Percentiles rank a stretch among this genome's conserved stretches.
Evolutionary conservation across 805 yeast genomes (phyloP).

Genomic region (Myxozyma nipponensis): DNA sequence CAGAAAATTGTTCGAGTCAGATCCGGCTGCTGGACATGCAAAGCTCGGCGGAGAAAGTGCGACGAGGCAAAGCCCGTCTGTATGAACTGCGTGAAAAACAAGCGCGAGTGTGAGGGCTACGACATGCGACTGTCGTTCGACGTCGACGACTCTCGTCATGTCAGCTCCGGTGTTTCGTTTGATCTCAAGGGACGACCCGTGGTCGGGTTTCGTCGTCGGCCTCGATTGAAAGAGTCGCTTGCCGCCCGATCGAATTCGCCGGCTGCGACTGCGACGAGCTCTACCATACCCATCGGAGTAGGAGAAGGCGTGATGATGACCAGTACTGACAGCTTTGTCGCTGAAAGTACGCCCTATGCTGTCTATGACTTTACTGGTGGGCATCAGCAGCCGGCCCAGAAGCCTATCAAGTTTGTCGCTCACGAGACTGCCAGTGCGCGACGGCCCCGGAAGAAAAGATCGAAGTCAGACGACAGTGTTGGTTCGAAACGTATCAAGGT

Average conservation of each 20-base stretch:
- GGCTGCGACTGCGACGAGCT: neutral
- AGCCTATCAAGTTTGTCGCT: conserved; percentile 23
- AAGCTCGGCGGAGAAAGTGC: conserved; percentile 63
- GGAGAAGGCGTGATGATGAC: neutral
- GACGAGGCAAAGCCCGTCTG: conserved; percentile 63
- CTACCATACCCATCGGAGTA: neutral
- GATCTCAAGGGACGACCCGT: conserved; percentile 25
- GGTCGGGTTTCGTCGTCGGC: conserved; percentile 27
- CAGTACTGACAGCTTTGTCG: neutral
- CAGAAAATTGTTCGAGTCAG: conserved; percentile 31
- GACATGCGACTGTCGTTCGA: conserved; percentile 27
- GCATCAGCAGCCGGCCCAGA: conserved; percentile 1
- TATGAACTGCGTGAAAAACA: conserved; percentile 40
- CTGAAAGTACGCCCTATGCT: neutral
- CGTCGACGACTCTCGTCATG: conserved; percentile 28
- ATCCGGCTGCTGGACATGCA: conserved; percentile 58
- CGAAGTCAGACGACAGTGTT: neutral
- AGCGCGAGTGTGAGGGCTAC: conserved; percentile 30
- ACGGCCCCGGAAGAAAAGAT: conserved; percentile 18
- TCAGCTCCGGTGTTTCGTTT: conserved; percentile 22
- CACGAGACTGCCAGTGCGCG: conserved; percentile 16
- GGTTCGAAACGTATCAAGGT: neutral
- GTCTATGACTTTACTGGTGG: neutral
- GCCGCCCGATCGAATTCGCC: conserved; percentile 14
- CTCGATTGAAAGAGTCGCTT: conserved; percentile 24